Conservation (phyloP, 106 monocot species). For the Dendrobium catenatum region DNA sequence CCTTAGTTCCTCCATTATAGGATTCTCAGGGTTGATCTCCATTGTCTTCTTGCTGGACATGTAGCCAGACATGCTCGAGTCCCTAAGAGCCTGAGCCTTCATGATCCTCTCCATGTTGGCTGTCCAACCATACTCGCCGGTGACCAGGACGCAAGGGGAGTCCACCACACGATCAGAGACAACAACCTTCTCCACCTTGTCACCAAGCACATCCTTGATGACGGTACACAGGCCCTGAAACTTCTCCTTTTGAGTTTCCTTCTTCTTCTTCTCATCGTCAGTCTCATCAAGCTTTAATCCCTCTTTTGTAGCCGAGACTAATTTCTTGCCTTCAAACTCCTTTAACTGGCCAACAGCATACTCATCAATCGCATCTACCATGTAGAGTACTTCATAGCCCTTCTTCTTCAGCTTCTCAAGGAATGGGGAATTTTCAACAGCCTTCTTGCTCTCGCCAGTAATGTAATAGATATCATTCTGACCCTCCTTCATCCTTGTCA, state of each 20-base stretch:
- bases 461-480: slow-evolving; percentile 78
- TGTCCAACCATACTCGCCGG: slow-evolving; percentile 72
- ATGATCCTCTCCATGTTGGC: slow-evolving; percentile 87
- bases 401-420: slow-evolving; percentile 75
- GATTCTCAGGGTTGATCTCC: slow-evolving; percentile 82
- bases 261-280: slow-evolving; percentile 28
- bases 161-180: slow-evolving; percentile 72
- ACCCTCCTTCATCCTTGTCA: slow-evolving; percentile 81
- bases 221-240: slow-evolving; percentile 75
- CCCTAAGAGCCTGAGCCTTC: slow-evolving; percentile 71
- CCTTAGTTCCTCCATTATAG: slow-evolving; percentile 75
- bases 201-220: slow-evolving; percentile 65
- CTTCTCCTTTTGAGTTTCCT: slow-evolving; percentile 41
- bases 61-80: slow-evolving; percentile 70
- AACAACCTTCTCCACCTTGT: slow-evolving; percentile 73
- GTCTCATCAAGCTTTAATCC: slow-evolving; percentile 22
- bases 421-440: slow-evolving; percentile 80
- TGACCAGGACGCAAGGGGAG: slow-evolving; percentile 71
- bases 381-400: slow-evolving; percentile 69
- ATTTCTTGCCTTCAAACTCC: slow-evolving; percentile 61
- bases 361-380: slow-evolving; percentile 81
- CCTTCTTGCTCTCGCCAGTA: slow-evolving; percentile 82
- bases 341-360: slow-evolving; percentile 67
- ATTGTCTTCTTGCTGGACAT: slow-evolving; percentile 87
- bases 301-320: slow-evolving; percentile 23